Evolutionary conservation across 352 stramenopile genomes (phyloP).

Genomic region (Phytophthora ramorum): DNA sequence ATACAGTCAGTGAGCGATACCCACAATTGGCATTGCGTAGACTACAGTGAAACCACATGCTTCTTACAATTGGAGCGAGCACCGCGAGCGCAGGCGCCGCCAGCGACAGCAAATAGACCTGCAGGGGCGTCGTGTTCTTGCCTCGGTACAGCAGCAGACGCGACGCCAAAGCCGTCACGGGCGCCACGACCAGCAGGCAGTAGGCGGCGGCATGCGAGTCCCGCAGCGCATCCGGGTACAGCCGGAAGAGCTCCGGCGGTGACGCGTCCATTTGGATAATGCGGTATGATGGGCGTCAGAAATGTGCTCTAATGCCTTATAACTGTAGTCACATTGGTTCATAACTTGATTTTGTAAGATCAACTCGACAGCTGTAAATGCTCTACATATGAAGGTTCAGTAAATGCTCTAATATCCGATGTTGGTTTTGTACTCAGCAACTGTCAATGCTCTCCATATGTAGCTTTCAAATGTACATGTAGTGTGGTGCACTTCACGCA

Average conservation of each 20-base stretch:
- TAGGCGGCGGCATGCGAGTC: slow-evolving; percentile 55
- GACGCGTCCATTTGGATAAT: slow-evolving; percentile 9
- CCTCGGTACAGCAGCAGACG: slow-evolving; percentile 43
- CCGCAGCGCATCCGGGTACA: slow-evolving; percentile 56
- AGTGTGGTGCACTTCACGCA: slow-evolving; percentile 4
- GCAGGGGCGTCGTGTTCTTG: slow-evolving; percentile 48
- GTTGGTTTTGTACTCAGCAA: too few species aligned
- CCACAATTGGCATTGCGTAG: too few species aligned
- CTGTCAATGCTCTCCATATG: too few species aligned
- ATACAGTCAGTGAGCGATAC: slow-evolving; percentile 3
- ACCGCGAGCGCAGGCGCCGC: slow-evolving; percentile 50
- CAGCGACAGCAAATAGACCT: slow-evolving; percentile 55
- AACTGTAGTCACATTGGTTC: too few species aligned
- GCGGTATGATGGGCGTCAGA: slow-evolving; percentile 7
- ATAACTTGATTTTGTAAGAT: too few species aligned
- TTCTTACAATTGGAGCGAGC: slow-evolving; percentile 42
- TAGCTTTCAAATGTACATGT: too few species aligned
- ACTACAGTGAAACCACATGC: not conserved
- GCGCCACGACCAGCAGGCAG: slow-evolving; percentile 54
- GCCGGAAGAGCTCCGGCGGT: slow-evolving; percentile 43
- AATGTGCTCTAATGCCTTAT: too few species aligned
- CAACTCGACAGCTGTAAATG: not conserved
- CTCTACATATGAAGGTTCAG: too few species aligned
- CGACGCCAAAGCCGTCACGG: slow-evolving; percentile 42
- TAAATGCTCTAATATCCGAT: too few species aligned